Conservation (phyloP, 306 rosid species). For the Cucurbita argyrosperma region DNA sequence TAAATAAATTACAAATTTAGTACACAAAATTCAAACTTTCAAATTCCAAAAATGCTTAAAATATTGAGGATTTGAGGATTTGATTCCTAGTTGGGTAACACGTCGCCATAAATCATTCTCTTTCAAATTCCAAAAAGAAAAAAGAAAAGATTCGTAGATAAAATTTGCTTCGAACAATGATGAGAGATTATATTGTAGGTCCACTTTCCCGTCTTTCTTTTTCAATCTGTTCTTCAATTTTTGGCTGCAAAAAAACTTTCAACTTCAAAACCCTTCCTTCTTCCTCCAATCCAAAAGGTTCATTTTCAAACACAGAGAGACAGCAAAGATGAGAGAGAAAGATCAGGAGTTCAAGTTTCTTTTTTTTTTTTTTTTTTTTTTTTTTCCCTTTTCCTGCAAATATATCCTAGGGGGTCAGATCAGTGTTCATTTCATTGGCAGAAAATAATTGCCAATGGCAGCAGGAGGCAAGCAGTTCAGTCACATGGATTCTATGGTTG, state of each 20-base stretch:
- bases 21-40: too few relatives aligned
- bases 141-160: not conserved
- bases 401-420: not conserved
- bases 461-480: not conserved
- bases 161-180: not conserved
- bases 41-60: too few relatives aligned
- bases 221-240: not conserved
- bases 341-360: not conserved
- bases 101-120: not conserved
- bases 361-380: not conserved
- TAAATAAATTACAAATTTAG: too few relatives aligned
- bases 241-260: too few relatives aligned
- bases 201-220: not conserved
- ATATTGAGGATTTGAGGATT: not conserved
- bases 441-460: not conserved
- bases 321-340: not conserved
- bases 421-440: conserved; percentile 1
- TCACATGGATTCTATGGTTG: not conserved
- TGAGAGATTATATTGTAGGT: not conserved
- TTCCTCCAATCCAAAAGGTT: not conserved
- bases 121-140: not conserved
- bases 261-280: not conserved
- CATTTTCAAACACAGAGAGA: not conserved
- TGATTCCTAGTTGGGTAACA: not conserved
- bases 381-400: not conserved